Base-by-base conservation (phyloP, 2,329 filamentous ascomycete species). In the Achaetomium macrosporum region DNA sequence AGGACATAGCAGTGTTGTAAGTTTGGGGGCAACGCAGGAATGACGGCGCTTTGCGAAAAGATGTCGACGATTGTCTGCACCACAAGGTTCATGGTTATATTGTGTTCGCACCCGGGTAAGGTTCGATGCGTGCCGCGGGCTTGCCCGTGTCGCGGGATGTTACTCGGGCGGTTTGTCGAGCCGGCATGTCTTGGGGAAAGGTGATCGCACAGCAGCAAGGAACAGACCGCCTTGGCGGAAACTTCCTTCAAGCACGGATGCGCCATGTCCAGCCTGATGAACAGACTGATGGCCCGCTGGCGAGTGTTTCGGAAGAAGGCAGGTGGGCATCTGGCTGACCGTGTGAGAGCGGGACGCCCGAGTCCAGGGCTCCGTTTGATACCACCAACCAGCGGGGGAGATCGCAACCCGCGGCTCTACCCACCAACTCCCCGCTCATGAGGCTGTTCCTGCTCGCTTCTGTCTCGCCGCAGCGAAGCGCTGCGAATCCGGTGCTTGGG, bases 171-270 rank as follows among this genome's bases (percentile, higher is more conserved):
- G 33, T 42, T 47, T 37, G 42, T 41, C 25, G 37, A 25, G 42
- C 19, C 31, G 49, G 35, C 20, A 47, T 25, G 36, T 46, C 46
- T 47, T 47, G 50, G 42, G 39, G n/a, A n/a, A 42, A 49, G 41
- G 42, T 25, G 40, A 48, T 58, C 39, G 51, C 56, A 59, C 59
- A 51, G 33, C 56, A 59, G 59, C 44, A 46, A 44, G 50, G 53
- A 53, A 56, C 54, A 60, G 51, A 54, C 54, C 53, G 58, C 55
- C 52, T 53, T 49, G 47, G 49, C 50, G 36, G 39, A 30, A 51
- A 36, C 25, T 37, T n/a, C 16, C 17, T 36, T 30, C 30, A 30
- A 44, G 17, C 17, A 43, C 42, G 20, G 42, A 39, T 52, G 54
- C 42, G 41, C 48, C 51, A 47, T 52, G 44, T 54, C 42, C 35